Conservation (phyloP, 495 filamentous ascomycete genomes). For the Aspergillus taichungensis region DNA sequence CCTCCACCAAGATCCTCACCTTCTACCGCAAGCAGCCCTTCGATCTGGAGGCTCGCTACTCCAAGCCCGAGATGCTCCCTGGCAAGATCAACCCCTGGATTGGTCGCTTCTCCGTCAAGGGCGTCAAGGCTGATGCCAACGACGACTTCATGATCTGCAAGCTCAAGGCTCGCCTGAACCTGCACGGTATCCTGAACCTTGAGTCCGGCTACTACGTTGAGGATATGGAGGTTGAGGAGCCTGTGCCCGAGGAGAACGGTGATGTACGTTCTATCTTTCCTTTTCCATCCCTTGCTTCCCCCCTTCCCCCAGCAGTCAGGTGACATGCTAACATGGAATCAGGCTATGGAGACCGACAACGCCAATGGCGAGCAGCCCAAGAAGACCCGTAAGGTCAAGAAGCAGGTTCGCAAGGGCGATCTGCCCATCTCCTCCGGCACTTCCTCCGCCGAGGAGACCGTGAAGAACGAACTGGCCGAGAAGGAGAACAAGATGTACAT, state of each 20-base stretch:
- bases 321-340: slow-evolving; percentile 13
- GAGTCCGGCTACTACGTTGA: slow-evolving; percentile 98
- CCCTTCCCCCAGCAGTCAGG: background rate
- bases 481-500: slow-evolving; percentile 85
- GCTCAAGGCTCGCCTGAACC: slow-evolving; percentile 94
- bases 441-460: slow-evolving; percentile 58
- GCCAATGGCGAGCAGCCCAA: slow-evolving; percentile 63
- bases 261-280: slow-evolving; percentile 51
- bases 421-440: slow-evolving; percentile 80
- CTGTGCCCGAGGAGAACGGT: slow-evolving; percentile 58
- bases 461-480: slow-evolving; percentile 62
- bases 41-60: slow-evolving; percentile 90
- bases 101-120: slow-evolving; percentile 89
- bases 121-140: slow-evolving; percentile 73
- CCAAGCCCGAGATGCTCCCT: slow-evolving; percentile 77
- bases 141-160: slow-evolving; percentile 99
- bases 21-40: slow-evolving; percentile 99
- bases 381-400: slow-evolving; percentile 98
- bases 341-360: slow-evolving; percentile 88
- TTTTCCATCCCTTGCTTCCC: background rate
- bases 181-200: slow-evolving; percentile 93
- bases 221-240: slow-evolving; percentile 96
- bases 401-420: slow-evolving; percentile 97
- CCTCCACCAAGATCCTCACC: slow-evolving; percentile 98
- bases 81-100: slow-evolving; percentile 93